Base-by-base conservation (phyloP, 2,329 filamentous ascomycete genomes). In the Huntiella decipiens region DNA sequence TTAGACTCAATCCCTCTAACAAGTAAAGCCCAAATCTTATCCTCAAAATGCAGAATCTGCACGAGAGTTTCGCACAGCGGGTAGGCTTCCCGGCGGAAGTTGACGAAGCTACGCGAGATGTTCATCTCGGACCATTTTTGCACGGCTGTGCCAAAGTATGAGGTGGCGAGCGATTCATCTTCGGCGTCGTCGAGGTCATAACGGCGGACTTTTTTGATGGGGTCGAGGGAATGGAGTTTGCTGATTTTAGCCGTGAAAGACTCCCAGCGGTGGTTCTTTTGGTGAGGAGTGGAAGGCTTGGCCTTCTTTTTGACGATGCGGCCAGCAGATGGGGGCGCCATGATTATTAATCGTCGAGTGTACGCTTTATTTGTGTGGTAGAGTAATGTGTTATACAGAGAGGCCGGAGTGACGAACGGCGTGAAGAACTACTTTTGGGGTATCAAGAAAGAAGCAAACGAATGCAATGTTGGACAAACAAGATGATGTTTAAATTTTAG, bases 41-140 rank as follows among this genome's bases (percentile, higher is more conserved):
- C 74, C 63, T 93, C 80, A 61, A 93, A 82, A 65, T 96, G 82
- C 50, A 99, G 66, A 52, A 99, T 82, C 61, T 95, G 85, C 16
- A 87, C 79, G 38, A 99, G 71, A 57, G 79, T 95, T 61, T 96
- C 87, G 66, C 78, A 88, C 45, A 93, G 70, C 46, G 82, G 78
- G 54, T 73, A 68, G 40, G 84, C 77, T 58, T 83, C 74, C 52
- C 78, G 74, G 53, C 77, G 73, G 63, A 98, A 96, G 37, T 69
- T 66, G 42, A 75, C 74, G 57, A 94, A 98, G 33, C 70, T 73
- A 52, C 81, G 78, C 12, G 88, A 86, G 51, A 95, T 68, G 62
- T 96, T 96, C 61, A 93, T 73, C 55, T 96, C 91, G 46, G 73
- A 67, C 91, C 91, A 98, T 71, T 82, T 83, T 52, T 86, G 77